phyloP scores from a whole-genome alignment of 1,284 basidiomycete species.

The Heterobasidion occidentale region DNA sequence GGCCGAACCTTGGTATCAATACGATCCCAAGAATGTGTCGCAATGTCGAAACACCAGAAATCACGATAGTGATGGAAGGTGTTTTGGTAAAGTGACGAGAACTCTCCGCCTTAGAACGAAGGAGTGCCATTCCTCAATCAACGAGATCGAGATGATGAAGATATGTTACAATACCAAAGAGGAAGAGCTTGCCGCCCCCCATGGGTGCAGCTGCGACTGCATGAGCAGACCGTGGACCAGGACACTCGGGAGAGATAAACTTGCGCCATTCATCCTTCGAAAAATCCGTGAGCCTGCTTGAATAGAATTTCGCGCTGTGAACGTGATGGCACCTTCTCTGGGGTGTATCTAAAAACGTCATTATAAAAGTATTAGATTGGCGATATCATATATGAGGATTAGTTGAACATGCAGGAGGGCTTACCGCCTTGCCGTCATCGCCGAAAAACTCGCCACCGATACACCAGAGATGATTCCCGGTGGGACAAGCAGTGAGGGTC shows the following conservation, averaged over 20 bases:
- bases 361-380: slow-evolving; percentile 66
- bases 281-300: not conserved
- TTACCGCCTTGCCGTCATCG: slow-evolving; percentile 72
- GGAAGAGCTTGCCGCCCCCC: slow-evolving; percentile 77
- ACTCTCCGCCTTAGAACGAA: slow-evolving; percentile 62
- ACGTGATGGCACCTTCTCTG: slow-evolving; percentile 52
- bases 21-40: slow-evolving; percentile 78
- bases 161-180: slow-evolving; percentile 53
- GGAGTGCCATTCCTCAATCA: not conserved
- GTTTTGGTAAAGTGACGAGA: slow-evolving; percentile 80
- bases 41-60: slow-evolving; percentile 76
- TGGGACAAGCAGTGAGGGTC: slow-evolving; percentile 71
- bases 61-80: slow-evolving; percentile 90
- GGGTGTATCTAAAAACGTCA: slow-evolving; percentile 75
- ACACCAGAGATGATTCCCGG: slow-evolving; percentile 73
- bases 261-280: slow-evolving; percentile 77
- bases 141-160: not conserved
- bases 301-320: not conserved
- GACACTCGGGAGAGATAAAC: slow-evolving; percentile 76
- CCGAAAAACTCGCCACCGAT: slow-evolving; percentile 82
- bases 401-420: slow-evolving; percentile 17
- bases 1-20: slow-evolving; percentile 83
- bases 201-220: slow-evolving; percentile 67
- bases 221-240: slow-evolving; percentile 81
- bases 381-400: slow-evolving; percentile 11